Conservation (phyloP, 1,139 yeast genomes). For the Geotrichum reessii region DNA sequence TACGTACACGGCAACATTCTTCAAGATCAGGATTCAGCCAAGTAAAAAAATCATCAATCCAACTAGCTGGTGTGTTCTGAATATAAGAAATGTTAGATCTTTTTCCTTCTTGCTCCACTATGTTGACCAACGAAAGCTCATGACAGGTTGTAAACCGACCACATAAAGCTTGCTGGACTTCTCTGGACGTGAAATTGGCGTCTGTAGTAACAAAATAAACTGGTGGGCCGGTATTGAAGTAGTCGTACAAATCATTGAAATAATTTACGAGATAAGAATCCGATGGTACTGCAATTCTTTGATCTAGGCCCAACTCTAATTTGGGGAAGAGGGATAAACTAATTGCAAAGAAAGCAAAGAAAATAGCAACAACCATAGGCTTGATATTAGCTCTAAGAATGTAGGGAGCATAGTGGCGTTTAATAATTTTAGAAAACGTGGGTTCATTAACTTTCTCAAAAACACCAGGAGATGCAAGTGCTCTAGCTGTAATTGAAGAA, state of each 20-base stretch:
- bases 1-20: slow-evolving; percentile 64
- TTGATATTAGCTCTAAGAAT: slow-evolving; percentile 47
- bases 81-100: slow-evolving; percentile 60
- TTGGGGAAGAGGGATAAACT: slow-evolving; percentile 66
- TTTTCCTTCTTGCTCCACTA: slow-evolving; percentile 81
- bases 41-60: slow-evolving; percentile 86
- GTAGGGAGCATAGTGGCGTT: slow-evolving; percentile 50
- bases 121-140: slow-evolving; percentile 68
- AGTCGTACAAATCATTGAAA: slow-evolving; percentile 67
- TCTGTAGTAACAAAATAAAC: slow-evolving; percentile 72
- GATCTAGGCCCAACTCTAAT: slow-evolving; percentile 77
- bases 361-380: slow-evolving; percentile 48
- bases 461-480: slow-evolving; percentile 28
- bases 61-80: slow-evolving; percentile 76
- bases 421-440: slow-evolving; percentile 40
- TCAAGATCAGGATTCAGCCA: slow-evolving; percentile 85
- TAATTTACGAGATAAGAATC: slow-evolving; percentile 77
- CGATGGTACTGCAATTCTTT: slow-evolving; percentile 76
- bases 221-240: slow-evolving; percentile 87
- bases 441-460: slow-evolving; percentile 29
- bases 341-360: slow-evolving; percentile 57
- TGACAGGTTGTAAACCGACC: slow-evolving; percentile 85
- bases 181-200: slow-evolving; percentile 54
- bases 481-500: slow-evolving; percentile 25
- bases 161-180: slow-evolving; percentile 67